Evolutionary conservation across 2,329 filamentous ascomycete genomes (phyloP), one percentile per base, ranked within the genome.

Genomic region (Paraconiothyrium brasiliense): DNA sequence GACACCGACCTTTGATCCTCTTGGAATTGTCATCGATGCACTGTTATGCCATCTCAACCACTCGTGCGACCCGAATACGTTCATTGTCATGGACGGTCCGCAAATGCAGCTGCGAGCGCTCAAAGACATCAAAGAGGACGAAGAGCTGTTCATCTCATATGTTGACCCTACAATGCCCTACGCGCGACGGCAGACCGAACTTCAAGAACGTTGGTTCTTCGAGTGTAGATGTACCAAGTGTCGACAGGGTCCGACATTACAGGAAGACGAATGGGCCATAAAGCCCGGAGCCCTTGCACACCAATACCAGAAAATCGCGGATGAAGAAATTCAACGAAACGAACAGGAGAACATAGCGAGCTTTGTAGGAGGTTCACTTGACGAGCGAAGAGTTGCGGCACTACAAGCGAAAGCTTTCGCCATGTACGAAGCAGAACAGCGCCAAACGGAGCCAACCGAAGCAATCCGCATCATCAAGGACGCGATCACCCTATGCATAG

Each of bases 121-220:
- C 1, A 78, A 76, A 13, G 79, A 82, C 0, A 87, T 90, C 62
- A 73, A 78, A 20, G 80, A 82, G 60, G 83, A 82, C 62, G 84
- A 87, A 34, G 87, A 90, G 70, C 80, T 90, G 34, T 85, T 83
- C 67, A 86, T 89, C 61, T 85, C 86, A 3, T 90, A 90, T 69
- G 80, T 88, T 63, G 88, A 90, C 67, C 79, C 79, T 39, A 87
- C 84, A 0, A 82, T 84, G 43, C 83, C 86, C 0, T 81, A 80
- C 30, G 67, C 76, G 9, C 77, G 79, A n/a, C 84, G 88, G 3
- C 84, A 84, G 63, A 74, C 74, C 2, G 84, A 88, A 66, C 80
- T 90, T 1, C 75, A 76, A 50, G 75, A 80, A 27, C 81, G 84
- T 32, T 90, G 88, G 78, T 86, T 84, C 71, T 90, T 90, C 74